Base-by-base conservation (phyloP, 345 rosid genomes). In the Eucalyptus cladocalyx region DNA sequence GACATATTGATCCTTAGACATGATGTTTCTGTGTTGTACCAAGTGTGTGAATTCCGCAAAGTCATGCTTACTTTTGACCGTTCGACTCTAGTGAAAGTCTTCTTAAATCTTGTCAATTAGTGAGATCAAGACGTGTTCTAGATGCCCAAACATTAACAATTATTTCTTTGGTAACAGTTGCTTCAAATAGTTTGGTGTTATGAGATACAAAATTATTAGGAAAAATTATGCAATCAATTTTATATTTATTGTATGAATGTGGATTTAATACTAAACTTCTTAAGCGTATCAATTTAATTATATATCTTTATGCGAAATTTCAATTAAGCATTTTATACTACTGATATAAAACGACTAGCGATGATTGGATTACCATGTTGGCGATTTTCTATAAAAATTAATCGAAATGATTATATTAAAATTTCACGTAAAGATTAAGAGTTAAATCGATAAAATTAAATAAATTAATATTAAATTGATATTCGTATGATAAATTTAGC, bases 221-320 rank as follows among this genome's bases (percentile, higher is more conserved):
- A 23, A 56, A 56, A 65, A 15, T 65, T n/a, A 6, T 65, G 2
- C 40, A n/a, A n/a, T 65, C 19, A 15, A 17, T 32, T 37, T 10
- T 32, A 17, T 8, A 17, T 9, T 3, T 34, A 69, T 32, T 69
- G 23, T 69, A 69, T 9, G 2, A 9, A 69, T 17, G 5, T 0
- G 0, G 7, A 9, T 32, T 34, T 1, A 17, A 17, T 69, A 3
- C 12, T 32, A 34, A 34, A 34, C 4, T 69, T 69, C 21, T 69
- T 0, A 3, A 32, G 0, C 11, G 6, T 17, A 0, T 9, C 24
- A 32, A 69, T 32, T 69, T 34, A 32, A 0, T 34, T 19, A 11
- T n/a, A 16, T 15, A 15, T 16, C 0, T 65, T n/a, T 65, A 4
- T 0, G 1, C 1, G 3, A 15, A n/a, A n/a, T n/a, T 65, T 4